These are phyloP conservation scores for Eucalyptus pauciflora DNA, from an alignment of 345 rosid species.

Conservation along the genomic window DNA sequence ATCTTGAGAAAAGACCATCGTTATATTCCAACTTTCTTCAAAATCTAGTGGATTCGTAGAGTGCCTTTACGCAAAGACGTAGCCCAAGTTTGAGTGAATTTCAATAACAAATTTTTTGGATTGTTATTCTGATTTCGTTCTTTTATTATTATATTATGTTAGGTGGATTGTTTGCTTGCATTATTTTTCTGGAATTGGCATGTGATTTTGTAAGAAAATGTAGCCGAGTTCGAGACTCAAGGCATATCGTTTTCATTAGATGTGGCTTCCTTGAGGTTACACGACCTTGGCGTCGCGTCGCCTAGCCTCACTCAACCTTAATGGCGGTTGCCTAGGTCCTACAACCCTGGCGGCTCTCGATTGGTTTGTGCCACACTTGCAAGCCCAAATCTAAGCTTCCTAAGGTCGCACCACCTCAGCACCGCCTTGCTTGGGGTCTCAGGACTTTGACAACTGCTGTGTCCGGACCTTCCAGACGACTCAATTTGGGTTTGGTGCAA, in stretches of 20 bases:
- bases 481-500: background rate
- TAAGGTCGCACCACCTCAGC: background rate
- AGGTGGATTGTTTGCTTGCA: no score
- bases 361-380: background rate
- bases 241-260: background rate
- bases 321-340: background rate
- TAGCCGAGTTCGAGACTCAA: background rate
- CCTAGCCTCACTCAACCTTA: background rate
- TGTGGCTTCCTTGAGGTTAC: background rate
- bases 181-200: no score
- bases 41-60: no score
- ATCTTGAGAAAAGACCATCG: no score
- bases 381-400: background rate
- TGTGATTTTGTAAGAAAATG: no score
- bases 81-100: no score
- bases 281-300: background rate
- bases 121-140: rapidly evolving
- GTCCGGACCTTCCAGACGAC: background rate
- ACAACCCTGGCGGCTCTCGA: background rate
- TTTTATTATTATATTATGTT: no score
- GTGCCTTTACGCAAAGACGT: rapidly evolving
- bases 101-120: no score
- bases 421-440: background rate
- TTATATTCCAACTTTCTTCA: no score
- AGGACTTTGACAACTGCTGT: background rate